Base-by-base conservation (phyloP, 371 early-diverging fungal species). In the Mucor circinelloides region DNA sequence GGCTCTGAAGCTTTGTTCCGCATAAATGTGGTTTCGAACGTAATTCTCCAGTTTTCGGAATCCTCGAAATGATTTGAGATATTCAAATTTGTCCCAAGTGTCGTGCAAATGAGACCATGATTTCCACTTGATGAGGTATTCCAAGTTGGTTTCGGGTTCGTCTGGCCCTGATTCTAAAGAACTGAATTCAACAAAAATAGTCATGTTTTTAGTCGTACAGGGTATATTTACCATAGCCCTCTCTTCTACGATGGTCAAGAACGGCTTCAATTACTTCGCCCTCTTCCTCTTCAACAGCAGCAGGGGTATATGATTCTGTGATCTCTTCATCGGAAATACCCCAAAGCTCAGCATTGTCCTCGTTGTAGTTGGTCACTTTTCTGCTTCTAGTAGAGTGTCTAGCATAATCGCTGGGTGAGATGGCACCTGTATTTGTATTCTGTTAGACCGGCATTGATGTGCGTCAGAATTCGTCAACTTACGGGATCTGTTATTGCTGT, bases 121-220 rank as follows among this genome's bases (percentile, higher is more conserved):
- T 75, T 91, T 91, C 98, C 98, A 99, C 72, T 99, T 97, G 71
- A 99, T 87, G 10, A 91, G 83, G 65, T 90, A 97, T 79, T 95
- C 93, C 69, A 91, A 72, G 61, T 91, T 90, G 32, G 63, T 71
- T 60, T 86, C 85, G 28, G 88, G 87, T 28, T 82, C 85, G 36
- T 78, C 72, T 17, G 78, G 82, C 6, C 82, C 83, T 7, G 79
- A 79, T 55, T 85, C 85, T 67, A 66, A 2, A 48, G 19, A 54
- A 61, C 34, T 25, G 31, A 38, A 60, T 23, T 31, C 27, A 34
- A 52, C 50, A 42, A 57, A 50, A 62, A 59, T 36, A 52, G 36
- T 4, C 52, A 44, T n/a, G 19, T 30, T n/a, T 40, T 3, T 21
- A 32, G 38, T 31, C 1, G 52, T 2, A 52, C 8, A 65, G 30